These are phyloP conservation scores for Tilletia indica DNA, from an alignment of 1,284 basidiomycete genomes.

Conservation along the genomic window DNA sequence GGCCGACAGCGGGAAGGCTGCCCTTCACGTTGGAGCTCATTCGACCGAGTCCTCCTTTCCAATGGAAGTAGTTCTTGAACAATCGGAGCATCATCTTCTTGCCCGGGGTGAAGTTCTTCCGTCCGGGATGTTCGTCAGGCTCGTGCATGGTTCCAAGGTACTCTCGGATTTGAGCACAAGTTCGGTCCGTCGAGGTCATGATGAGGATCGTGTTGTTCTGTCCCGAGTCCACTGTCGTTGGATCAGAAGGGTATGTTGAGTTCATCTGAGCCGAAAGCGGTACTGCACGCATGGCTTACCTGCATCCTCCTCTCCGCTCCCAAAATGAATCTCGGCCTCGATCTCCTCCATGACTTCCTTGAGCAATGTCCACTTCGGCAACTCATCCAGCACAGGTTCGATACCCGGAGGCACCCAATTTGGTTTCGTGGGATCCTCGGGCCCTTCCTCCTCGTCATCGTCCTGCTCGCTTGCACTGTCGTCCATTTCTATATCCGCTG, in stretches of 20 bases:
- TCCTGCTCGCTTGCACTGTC: constrained; percentile 18
- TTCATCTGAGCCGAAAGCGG: too few relatives aligned
- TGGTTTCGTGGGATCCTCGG: constrained; percentile 18
- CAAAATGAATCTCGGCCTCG: constrained; percentile 72
- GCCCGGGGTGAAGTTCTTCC: constrained; percentile 44
- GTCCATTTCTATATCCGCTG: not conserved
- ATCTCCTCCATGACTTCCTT: constrained; percentile 84
- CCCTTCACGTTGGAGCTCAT: constrained; percentile 44
- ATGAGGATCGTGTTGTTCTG: constrained; percentile 49
- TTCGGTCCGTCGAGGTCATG: constrained; percentile 47
- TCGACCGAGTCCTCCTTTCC: constrained; percentile 69
- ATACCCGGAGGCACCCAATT: constrained; percentile 74
- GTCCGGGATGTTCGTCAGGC: constrained; percentile 21
- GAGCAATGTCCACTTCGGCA: constrained; percentile 89
- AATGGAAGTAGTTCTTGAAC: constrained; percentile 72
- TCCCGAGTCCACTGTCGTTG: constrained; percentile 23
- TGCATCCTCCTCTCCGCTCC: not conserved
- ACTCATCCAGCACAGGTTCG: constrained; percentile 83
- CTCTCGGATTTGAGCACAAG: constrained; percentile 42
- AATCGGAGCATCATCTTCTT: constrained; percentile 72
- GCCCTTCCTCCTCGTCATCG: constrained; percentile 47
- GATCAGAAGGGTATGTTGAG: too few relatives aligned
- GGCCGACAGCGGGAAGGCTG: not conserved
- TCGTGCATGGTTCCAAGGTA: constrained; percentile 41
- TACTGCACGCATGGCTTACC: not conserved